Evolutionary conservation across 2,329 filamentous ascomycete species (phyloP).

Genomic region (Aspergillus viridinutans): DNA sequence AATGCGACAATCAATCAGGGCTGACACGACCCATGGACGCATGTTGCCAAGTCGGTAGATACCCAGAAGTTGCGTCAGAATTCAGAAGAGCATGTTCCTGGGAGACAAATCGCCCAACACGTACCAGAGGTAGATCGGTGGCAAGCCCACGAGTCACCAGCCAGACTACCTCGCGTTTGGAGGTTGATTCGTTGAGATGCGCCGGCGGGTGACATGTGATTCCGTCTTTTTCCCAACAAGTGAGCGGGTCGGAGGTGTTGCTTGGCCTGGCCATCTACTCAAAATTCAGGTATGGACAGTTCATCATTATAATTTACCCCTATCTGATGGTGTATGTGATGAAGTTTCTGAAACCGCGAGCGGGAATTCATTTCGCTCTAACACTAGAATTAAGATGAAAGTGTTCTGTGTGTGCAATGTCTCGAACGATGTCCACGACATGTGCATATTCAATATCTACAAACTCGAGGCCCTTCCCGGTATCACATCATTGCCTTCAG

Average conservation of each 20-base stretch:
- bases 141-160: background rate
- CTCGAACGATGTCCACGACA: background rate
- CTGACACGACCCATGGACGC: background rate
- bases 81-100: background rate
- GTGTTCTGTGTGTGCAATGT: background rate
- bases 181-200: background rate
- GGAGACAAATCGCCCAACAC: background rate
- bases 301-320: background rate
- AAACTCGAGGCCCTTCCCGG: background rate
- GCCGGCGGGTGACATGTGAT: constrained; percentile 12
- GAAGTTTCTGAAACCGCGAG: too few species aligned
- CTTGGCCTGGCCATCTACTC: background rate
- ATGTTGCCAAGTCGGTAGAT: background rate
- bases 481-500: constrained; percentile 30
- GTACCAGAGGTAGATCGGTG: background rate
- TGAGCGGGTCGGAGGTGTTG: background rate
- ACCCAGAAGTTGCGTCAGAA: background rate
- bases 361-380: background rate
- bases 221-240: background rate
- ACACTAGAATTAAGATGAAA: background rate
- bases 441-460: background rate
- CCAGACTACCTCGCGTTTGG: background rate
- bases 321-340: background rate
- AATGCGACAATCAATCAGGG: background rate
- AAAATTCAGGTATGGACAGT: background rate